Percentiles rank a stretch among this genome's conserved stretches.
These are phyloP conservation scores for Choricystis sp. DNA, from an alignment of 139 green algal genomes.

Conservation along the genomic window DNA sequence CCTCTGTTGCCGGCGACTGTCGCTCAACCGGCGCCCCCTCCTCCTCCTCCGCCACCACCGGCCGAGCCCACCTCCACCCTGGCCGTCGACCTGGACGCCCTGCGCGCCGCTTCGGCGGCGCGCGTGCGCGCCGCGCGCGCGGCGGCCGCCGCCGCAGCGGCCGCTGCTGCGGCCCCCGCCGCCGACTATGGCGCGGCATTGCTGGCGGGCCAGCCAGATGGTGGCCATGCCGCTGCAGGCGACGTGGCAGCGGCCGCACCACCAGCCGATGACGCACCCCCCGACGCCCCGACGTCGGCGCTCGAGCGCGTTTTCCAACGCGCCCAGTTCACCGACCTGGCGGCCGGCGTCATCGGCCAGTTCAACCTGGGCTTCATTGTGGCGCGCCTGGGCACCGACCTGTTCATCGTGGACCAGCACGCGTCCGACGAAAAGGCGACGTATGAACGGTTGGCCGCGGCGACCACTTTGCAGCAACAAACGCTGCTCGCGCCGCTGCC, in stretches of 20 bases:
- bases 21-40: too few relatives aligned
- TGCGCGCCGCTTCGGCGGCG: too few relatives aligned
- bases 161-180: neutral
- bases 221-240: neutral
- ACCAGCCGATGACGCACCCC: neutral
- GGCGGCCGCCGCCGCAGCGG: neutral
- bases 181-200: slow-evolving; percentile 1
- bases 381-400: slow-evolving; percentile 42
- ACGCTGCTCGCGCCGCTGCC: slow-evolving; percentile 50
- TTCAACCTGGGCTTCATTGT: slow-evolving; percentile 99
- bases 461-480: slow-evolving; percentile 57
- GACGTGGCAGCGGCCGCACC: too few relatives aligned
- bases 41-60: neutral
- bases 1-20: too few relatives aligned
- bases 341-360: slow-evolving; percentile 48
- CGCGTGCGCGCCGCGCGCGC: neutral
- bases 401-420: slow-evolving; percentile 98
- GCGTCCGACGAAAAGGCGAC: slow-evolving; percentile 85
- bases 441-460: slow-evolving; percentile 61
- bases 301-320: slow-evolving; percentile 80
- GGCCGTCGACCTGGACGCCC: slow-evolving; percentile 1
- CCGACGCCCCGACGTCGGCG: slow-evolving; percentile 35
- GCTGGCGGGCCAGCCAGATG: neutral
- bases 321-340: slow-evolving; percentile 56
- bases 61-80: slow-evolving; percentile 2